Evolutionary conservation across 345 rosid species (phyloP).

Genomic region (Hevea brasiliensis): DNA sequence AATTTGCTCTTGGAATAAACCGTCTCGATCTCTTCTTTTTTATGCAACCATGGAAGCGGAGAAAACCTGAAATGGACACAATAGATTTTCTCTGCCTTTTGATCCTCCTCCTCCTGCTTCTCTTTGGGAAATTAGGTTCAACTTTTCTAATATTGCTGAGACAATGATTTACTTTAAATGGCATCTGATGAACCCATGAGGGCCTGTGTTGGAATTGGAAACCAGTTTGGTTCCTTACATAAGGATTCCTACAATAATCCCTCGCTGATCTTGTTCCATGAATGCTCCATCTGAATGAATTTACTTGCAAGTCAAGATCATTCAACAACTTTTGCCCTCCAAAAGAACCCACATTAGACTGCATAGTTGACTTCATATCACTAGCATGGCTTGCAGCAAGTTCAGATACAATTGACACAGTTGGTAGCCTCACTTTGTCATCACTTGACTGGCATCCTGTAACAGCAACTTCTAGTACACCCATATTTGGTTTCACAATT

Average conservation of each 20-base stretch:
- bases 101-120: conserved; percentile 19
- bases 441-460: too few species aligned
- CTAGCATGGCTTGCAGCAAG: too few species aligned
- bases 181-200: too few species aligned
- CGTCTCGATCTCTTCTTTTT: conserved; percentile 8
- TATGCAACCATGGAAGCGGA: not conserved
- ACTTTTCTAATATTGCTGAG: not conserved
- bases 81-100: conserved; percentile 22
- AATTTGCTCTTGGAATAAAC: not conserved
- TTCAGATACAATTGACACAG: too few species aligned
- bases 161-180: too few species aligned
- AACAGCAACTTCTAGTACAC: not conserved
- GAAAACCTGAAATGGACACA: not conserved
- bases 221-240: not conserved
- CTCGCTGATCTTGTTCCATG: not conserved
- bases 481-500: not conserved
- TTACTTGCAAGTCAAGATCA: not conserved
- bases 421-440: too few species aligned
- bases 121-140: not conserved
- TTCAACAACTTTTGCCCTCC: not conserved
- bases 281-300: not conserved
- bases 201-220: not conserved
- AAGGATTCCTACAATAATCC: conserved; percentile 7
- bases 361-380: not conserved
- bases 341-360: not conserved